phyloP scores from a whole-genome alignment of 371 early-diverging fungal species.

The Mortierella sp. region DNA sequence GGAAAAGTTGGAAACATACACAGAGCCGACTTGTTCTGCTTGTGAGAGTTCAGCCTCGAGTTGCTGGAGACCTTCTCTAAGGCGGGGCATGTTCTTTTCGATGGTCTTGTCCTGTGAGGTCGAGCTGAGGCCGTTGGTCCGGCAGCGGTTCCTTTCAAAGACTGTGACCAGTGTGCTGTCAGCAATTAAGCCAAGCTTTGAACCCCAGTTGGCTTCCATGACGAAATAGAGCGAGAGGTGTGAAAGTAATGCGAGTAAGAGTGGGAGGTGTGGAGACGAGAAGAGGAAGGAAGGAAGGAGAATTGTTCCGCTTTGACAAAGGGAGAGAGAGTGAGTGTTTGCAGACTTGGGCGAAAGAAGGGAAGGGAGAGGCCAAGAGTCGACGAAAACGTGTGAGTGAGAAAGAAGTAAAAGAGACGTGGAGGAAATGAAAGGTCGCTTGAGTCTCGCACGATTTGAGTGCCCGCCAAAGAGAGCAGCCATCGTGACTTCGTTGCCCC shows the following conservation, averaged over 20 bases:
- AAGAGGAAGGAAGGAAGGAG: neutral
- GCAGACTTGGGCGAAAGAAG: neutral
- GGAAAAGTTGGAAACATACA: slow-evolving; percentile 53
- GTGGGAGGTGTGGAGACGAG: neutral
- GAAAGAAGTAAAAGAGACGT: neutral
- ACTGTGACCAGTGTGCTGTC: slow-evolving; percentile 75
- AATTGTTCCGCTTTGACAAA: neutral
- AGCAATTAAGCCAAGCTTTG: slow-evolving; percentile 68
- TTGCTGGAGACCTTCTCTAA: slow-evolving; percentile 68
- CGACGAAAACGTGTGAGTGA: neutral
- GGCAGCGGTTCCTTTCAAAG: slow-evolving; percentile 74
- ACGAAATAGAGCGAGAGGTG: neutral
- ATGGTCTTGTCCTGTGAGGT: slow-evolving; percentile 72
- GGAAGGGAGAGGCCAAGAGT: neutral
- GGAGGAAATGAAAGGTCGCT: neutral
- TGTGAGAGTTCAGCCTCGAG: slow-evolving; percentile 74
- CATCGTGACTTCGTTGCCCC: slow-evolving; percentile 2
- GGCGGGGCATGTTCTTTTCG: slow-evolving; percentile 67
- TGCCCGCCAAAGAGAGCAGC: neutral
- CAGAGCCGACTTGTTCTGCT: slow-evolving; percentile 71
- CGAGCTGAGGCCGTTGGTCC: slow-evolving; percentile 69
- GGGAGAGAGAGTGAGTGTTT: neutral
- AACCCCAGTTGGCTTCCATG: slow-evolving; percentile 71
- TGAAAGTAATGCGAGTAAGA: neutral
- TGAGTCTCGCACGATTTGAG: neutral